phyloP scores from a whole-genome alignment of 495 filamentous ascomycete species.

The Talaromyces ruber region DNA sequence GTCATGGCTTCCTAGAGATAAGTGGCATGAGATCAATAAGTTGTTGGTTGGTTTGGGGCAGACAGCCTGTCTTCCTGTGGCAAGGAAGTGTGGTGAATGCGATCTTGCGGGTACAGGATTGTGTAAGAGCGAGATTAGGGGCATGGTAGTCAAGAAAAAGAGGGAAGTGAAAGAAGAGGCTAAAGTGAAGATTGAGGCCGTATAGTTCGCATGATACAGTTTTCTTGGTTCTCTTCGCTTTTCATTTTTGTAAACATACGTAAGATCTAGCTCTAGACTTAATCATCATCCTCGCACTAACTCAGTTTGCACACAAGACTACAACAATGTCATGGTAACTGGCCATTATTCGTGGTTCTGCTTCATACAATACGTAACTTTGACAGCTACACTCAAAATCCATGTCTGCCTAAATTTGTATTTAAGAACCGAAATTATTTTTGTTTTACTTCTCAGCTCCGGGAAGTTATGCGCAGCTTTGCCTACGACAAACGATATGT shows the following conservation, averaged over 20 bases:
- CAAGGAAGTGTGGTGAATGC: slow-evolving; percentile 74
- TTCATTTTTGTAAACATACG: background rate
- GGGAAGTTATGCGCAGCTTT: background rate
- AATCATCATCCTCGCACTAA: background rate
- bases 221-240: background rate
- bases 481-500: background rate
- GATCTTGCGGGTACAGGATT: slow-evolving; percentile 62
- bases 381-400: background rate
- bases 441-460: background rate
- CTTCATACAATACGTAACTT: background rate
- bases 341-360: background rate
- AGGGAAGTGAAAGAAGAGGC: slow-evolving; percentile 34
- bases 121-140: slow-evolving; percentile 59
- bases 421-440: background rate
- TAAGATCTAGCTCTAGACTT: background rate
- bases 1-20: slow-evolving; percentile 75
- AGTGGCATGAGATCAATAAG: slow-evolving; percentile 93
- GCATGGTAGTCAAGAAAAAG: slow-evolving; percentile 32
- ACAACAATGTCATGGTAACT: background rate
- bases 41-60: slow-evolving; percentile 88
- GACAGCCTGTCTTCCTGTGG: slow-evolving; percentile 76
- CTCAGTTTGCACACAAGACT: background rate
- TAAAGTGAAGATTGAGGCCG: slow-evolving; percentile 21
- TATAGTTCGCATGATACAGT: background rate
- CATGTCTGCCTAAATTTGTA: background rate